Percentiles rank a stretch among this genome's conserved stretches.
phyloP scores from a whole-genome alignment of 805 yeast species.

The Ogataea pilisensis region DNA sequence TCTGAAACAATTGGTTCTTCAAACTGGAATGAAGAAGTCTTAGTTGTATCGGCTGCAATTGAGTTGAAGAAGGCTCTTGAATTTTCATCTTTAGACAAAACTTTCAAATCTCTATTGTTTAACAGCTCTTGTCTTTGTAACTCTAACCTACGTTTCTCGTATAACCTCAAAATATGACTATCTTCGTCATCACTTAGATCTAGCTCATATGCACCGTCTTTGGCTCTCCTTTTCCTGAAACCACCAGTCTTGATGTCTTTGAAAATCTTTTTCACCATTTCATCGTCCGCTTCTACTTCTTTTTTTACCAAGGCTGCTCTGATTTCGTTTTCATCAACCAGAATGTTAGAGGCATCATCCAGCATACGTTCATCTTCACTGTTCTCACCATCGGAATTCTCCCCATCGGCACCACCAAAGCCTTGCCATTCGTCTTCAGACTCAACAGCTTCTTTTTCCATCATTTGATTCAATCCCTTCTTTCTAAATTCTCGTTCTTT shows the following conservation, averaged over 20 bases:
- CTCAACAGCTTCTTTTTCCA: constrained; percentile 84
- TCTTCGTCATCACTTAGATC: constrained; percentile 78
- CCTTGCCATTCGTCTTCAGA: constrained; percentile 89
- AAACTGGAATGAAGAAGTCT: constrained; percentile 15
- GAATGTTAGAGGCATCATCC: constrained; percentile 60
- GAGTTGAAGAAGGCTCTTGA: constrained; percentile 66
- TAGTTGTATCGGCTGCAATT: constrained; percentile 39
- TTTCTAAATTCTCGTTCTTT: constrained; percentile 51
- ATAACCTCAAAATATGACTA: constrained; percentile 41
- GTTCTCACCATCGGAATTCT: constrained; percentile 52
- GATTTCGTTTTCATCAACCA: constrained; percentile 54
- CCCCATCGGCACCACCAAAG: constrained; percentile 69
- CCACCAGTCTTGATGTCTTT: constrained; percentile 72
- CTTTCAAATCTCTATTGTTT: constrained; percentile 41
- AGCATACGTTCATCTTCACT: constrained; percentile 77
- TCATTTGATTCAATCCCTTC: constrained; percentile 52
- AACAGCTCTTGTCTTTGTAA: constrained; percentile 44
- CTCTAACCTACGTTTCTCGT: constrained; percentile 31
- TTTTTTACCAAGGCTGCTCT: constrained; percentile 56
- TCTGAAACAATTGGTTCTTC: constrained; percentile 31
- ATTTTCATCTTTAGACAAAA: constrained; percentile 47
- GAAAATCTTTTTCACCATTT: constrained; percentile 59
- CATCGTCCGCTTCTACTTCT: constrained; percentile 57
- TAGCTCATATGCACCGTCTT: constrained; percentile 49
- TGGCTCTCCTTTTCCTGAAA: constrained; percentile 53